These are phyloP conservation scores for Ophiosphaerella herpotricha DNA, from an alignment of 2,329 filamentous ascomycete species.

Conservation along the genomic window DNA sequence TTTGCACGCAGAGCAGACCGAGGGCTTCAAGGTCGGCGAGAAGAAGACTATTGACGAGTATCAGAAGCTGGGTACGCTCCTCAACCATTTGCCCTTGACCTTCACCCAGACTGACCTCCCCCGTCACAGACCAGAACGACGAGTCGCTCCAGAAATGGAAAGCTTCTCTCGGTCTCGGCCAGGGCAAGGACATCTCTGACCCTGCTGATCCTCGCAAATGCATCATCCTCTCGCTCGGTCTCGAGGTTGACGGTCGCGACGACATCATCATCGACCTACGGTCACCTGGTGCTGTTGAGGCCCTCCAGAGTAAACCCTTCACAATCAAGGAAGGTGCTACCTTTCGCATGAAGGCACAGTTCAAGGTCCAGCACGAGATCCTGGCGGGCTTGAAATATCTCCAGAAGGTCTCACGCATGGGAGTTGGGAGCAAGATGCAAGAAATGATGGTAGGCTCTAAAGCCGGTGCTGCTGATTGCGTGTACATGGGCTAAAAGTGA, in stretches of 20 bases:
- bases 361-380: conserved; percentile 97
- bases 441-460: conserved; percentile 86
- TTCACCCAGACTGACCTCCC: conserved; percentile 9
- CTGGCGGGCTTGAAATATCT: conserved; percentile 94
- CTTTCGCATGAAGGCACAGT: conserved; percentile 92
- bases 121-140: conserved; percentile 68
- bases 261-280: conserved; percentile 91
- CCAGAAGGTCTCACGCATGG: conserved; percentile 89
- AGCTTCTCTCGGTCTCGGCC: conserved; percentile 85
- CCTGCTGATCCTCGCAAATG: conserved; percentile 82
- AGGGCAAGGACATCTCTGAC: conserved; percentile 56
- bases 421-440: conserved; percentile 86
- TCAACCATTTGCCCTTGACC: neutral
- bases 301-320: conserved; percentile 90
- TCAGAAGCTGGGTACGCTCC: conserved; percentile 80
- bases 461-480: neutral
- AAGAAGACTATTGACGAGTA: conserved; percentile 98
- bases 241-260: conserved; percentile 79
- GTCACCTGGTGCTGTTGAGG: conserved; percentile 70
- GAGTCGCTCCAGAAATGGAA: conserved; percentile 98
- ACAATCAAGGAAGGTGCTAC: conserved; percentile 94
- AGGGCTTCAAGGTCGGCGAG: conserved; percentile 97
- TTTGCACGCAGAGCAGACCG: conserved; percentile 81
- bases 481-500: conserved; percentile 11
- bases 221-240: conserved; percentile 88